Conservation (phyloP, 495 filamentous ascomycete genomes). For the Xylaria sp. region DNA sequence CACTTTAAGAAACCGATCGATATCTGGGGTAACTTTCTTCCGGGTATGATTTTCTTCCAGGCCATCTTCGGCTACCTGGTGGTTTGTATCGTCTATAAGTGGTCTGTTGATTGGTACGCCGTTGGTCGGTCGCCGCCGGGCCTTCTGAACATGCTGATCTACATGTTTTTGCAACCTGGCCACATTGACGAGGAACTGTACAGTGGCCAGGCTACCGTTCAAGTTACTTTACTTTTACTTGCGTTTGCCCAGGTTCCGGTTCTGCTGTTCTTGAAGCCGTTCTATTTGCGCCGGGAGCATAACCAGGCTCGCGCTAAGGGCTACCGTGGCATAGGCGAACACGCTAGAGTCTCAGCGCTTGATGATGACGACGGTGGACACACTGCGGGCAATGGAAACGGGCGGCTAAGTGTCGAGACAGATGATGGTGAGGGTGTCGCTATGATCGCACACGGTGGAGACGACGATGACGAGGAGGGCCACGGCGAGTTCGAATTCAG, state of each 20-base stretch:
- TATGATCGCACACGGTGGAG: constrained; percentile 88
- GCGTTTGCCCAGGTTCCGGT: constrained; percentile 87
- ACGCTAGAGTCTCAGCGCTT: constrained; percentile 81
- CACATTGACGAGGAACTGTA: constrained; percentile 75
- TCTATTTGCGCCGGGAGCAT: constrained; percentile 91
- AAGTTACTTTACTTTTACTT: constrained; percentile 80
- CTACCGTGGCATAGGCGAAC: constrained; percentile 91
- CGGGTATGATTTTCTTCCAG: constrained; percentile 99
- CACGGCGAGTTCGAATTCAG: constrained; percentile 97
- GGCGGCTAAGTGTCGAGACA: constrained; percentile 71
- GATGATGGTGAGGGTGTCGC: constrained; percentile 88
- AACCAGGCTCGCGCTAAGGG: constrained; percentile 85
- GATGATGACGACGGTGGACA: constrained; percentile 77
- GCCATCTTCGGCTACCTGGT: constrained; percentile 98
- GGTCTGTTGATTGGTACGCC: constrained; percentile 86
- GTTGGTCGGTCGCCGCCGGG: constrained; percentile 74
- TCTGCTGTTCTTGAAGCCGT: constrained; percentile 91
- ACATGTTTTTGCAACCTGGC: constrained; percentile 96
- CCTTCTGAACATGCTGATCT: constrained; percentile 97
- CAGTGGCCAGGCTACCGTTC: constrained; percentile 73
- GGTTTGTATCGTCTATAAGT: constrained; percentile 94
- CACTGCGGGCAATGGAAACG: constrained; percentile 48
- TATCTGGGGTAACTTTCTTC: constrained; percentile 95
- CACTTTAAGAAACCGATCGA: constrained; percentile 95
- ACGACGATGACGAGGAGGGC: constrained; percentile 71